A percentile compares a stretch with the other conserved stretches of the same genome.
These are phyloP conservation scores for Simmondsia chinensis DNA, from an alignment of 148 eudicot genomes.

Conservation along the genomic window DNA sequence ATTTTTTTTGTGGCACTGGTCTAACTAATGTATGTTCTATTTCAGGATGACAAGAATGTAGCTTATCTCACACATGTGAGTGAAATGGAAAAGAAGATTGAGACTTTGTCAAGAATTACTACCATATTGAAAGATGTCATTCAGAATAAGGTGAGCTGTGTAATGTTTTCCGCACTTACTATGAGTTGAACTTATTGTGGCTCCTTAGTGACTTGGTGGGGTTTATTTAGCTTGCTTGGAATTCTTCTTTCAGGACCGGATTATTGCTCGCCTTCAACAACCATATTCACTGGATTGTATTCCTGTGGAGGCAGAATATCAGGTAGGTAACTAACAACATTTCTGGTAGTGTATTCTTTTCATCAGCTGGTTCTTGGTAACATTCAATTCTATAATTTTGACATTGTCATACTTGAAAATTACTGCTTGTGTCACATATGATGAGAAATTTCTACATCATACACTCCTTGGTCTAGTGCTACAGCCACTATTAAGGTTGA, in stretches of 20 bases:
- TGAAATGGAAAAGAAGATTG: constrained; percentile 99
- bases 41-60: constrained; percentile 94
- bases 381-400: too few relatives aligned
- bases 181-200: neutral
- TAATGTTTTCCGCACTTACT: neutral
- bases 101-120: constrained; percentile 87
- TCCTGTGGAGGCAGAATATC: constrained; percentile 98
- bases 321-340: constrained; percentile 35
- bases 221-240: neutral
- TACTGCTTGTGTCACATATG: too few relatives aligned
- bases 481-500: too few relatives aligned
- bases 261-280: constrained; percentile 98
- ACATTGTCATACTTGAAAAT: too few relatives aligned
- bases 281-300: constrained; percentile 97
- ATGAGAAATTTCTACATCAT: too few relatives aligned
- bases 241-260: constrained; percentile 55
- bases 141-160: constrained; percentile 72
- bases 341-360: too few relatives aligned
- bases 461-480: too few relatives aligned
- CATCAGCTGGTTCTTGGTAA: too few relatives aligned
- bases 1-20: neutral
- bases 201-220: neutral
- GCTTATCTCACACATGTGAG: constrained; percentile 95
- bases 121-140: constrained; percentile 93
- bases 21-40: constrained; percentile 4